Conservation (phyloP, 352 stramenopile genomes). For the Pythium coloratum region DNA sequence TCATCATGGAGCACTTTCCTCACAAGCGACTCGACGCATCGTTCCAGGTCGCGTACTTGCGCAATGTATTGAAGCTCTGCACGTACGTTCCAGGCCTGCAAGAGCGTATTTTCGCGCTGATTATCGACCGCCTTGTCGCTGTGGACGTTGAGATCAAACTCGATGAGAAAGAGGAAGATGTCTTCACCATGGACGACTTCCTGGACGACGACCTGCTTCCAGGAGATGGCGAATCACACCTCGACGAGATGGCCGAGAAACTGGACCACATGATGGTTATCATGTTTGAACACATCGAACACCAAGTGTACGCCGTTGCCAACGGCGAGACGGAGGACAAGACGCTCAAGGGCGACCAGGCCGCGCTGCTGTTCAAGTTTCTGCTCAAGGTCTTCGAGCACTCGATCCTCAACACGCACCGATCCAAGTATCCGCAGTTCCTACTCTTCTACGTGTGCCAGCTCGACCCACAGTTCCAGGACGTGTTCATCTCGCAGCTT, state of each 20-base stretch:
- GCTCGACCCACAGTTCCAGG: conserved; percentile 73
- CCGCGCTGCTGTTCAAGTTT: conserved; percentile 68
- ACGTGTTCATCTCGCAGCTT: conserved; percentile 83
- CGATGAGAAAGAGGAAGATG: conserved; percentile 83
- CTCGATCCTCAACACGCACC: conserved; percentile 87
- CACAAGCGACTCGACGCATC: conserved; percentile 77
- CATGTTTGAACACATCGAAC: conserved; percentile 86
- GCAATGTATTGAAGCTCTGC: conserved; percentile 69
- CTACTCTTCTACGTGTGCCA: conserved; percentile 89
- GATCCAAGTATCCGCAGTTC: conserved; percentile 93
- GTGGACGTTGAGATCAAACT: conserved; percentile 91
- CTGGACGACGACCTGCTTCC: conserved; percentile 76
- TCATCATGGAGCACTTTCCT: conserved; percentile 76
- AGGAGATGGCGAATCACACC: conserved; percentile 37
- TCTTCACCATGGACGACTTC: conserved; percentile 84
- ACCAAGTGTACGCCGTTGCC: conserved; percentile 9
- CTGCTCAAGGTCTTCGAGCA: conserved; percentile 85
- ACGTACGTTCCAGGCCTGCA: conserved; percentile 67
- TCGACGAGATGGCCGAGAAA: conserved; percentile 88
- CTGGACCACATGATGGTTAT: conserved; percentile 88
- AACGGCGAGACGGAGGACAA: conserved; percentile 7
- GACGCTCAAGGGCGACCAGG: conserved; percentile 42
- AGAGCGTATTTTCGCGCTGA: conserved; percentile 81
- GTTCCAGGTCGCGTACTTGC: conserved; percentile 70
- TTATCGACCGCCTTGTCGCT: conserved; percentile 82